These are phyloP conservation scores for Physcia stellaris DNA, from an alignment of 495 filamentous ascomycete species.

Conservation along the genomic window DNA sequence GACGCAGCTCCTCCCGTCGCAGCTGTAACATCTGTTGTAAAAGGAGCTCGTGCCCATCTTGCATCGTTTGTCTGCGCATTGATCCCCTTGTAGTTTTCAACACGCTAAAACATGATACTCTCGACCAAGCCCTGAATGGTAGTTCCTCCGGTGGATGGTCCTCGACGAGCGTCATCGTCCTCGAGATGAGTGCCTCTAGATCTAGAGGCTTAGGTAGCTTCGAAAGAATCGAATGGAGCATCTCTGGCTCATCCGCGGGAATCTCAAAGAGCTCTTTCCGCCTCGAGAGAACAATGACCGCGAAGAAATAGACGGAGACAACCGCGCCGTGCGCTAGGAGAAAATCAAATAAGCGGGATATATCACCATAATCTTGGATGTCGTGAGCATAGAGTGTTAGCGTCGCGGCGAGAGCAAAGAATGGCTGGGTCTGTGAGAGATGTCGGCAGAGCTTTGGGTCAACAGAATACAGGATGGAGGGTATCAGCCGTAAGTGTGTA, in stretches of 20 bases:
- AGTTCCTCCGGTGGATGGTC: constrained; percentile 61
- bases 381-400: constrained; percentile 94
- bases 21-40: constrained; percentile 55
- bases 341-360: constrained; percentile 81
- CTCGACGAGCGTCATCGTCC: constrained; percentile 47
- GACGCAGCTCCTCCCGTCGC: constrained; percentile 41
- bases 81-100: constrained; percentile 62
- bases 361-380: constrained; percentile 77
- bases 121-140: constrained; percentile 47
- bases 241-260: constrained; percentile 75
- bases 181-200: constrained; percentile 59
- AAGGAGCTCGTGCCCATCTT: constrained; percentile 51
- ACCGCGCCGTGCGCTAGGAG: constrained; percentile 72
- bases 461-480: constrained; percentile 55
- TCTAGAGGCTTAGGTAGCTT: constrained; percentile 80
- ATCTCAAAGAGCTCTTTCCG: constrained; percentile 71
- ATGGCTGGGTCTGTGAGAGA: constrained; percentile 65
- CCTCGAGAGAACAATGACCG: constrained; percentile 69
- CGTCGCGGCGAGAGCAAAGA: constrained; percentile 81
- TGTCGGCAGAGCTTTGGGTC: constrained; percentile 58
- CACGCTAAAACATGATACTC: constrained; percentile 60
- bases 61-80: constrained; percentile 32
- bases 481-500: constrained; percentile 71
- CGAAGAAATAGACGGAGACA: constrained; percentile 82
- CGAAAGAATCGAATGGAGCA: constrained; percentile 78